Conservation (phyloP, 805 yeast genomes). For the Wickerhamiella bombiphila region DNA sequence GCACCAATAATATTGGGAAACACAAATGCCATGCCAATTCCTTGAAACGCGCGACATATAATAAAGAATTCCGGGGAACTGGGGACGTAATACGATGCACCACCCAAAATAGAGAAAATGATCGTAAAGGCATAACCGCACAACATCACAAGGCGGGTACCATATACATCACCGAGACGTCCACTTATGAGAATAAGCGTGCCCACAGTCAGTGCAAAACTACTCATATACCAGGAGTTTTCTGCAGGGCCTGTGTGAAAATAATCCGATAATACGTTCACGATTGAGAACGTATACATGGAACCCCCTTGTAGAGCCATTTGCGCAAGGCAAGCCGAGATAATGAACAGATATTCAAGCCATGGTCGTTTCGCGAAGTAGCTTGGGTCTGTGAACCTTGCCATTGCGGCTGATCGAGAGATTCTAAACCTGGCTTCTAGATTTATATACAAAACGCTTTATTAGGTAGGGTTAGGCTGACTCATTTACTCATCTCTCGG, state of each 20-base stretch:
- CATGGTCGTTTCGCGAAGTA: constrained; percentile 5
- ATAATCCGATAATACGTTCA: constrained; percentile 21
- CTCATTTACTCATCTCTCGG: too few species aligned
- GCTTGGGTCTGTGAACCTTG: constrained; percentile 10
- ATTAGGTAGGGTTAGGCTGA: too few species aligned
- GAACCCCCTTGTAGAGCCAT: constrained; percentile 28
- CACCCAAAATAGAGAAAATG: constrained; percentile 47
- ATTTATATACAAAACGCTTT: too few species aligned
- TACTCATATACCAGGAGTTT: constrained; percentile 53
- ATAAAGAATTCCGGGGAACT: constrained; percentile 3
- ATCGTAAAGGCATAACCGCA: constrained; percentile 42
- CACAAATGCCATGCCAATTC: background rate
- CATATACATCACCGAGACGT: constrained; percentile 56
- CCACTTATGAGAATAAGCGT: constrained; percentile 58
- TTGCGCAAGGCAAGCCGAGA: constrained; percentile 22
- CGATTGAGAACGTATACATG: constrained; percentile 22
- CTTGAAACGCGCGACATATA: background rate
- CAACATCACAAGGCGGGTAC: constrained; percentile 39
- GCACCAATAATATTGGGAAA: background rate
- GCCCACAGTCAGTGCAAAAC: constrained; percentile 57
- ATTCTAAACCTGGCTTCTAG: too few species aligned
- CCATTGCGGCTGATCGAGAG: too few species aligned
- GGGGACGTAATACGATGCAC: constrained; percentile 36
- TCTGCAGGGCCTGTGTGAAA: constrained; percentile 20
- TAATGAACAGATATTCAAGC: constrained; percentile 16